phyloP scores from a whole-genome alignment of 1,284 basidiomycete species.

The Puccinia hordei region DNA sequence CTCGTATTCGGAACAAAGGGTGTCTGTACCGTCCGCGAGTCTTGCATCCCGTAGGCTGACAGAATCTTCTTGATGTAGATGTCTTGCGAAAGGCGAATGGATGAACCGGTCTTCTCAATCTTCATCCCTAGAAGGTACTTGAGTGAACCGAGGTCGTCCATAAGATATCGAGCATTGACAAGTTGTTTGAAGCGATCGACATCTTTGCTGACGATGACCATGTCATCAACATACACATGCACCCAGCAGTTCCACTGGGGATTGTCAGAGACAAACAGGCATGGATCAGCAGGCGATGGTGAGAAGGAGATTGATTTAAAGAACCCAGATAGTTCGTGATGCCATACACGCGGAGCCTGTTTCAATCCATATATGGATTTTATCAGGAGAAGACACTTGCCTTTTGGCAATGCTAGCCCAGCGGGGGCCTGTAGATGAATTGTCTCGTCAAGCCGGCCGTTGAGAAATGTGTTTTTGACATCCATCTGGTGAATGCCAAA shows the following conservation, averaged over 20 bases:
- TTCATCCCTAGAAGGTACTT: too few species aligned
- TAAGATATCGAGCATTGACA: not conserved
- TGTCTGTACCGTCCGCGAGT: too few species aligned
- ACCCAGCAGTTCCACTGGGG: not conserved
- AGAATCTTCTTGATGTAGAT: too few species aligned
- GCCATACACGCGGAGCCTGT: slow-evolving; percentile 12
- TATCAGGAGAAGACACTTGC: not conserved
- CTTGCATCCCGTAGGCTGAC: too few species aligned
- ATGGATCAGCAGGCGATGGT: not conserved
- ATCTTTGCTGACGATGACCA: slow-evolving; percentile 8
- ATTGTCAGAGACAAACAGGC: slow-evolving; percentile 23
- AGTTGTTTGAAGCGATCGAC: not conserved
- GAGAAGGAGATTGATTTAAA: not conserved
- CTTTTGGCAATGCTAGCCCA: not conserved
- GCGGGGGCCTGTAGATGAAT: not conserved
- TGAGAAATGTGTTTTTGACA: not conserved
- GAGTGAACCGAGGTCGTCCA: slow-evolving; percentile 12
- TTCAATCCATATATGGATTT: slow-evolving; percentile 1
- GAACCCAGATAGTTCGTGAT: not conserved
- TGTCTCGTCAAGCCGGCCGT: not conserved
- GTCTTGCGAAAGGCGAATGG: too few species aligned
- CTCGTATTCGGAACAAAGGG: too few species aligned
- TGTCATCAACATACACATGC: slow-evolving; percentile 15
- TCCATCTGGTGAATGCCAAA: slow-evolving; percentile 20
- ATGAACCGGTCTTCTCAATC: too few species aligned